Evolutionary conservation across 352 stramenopile genomes (phyloP).

Genomic region (Pythium plurisporium): DNA sequence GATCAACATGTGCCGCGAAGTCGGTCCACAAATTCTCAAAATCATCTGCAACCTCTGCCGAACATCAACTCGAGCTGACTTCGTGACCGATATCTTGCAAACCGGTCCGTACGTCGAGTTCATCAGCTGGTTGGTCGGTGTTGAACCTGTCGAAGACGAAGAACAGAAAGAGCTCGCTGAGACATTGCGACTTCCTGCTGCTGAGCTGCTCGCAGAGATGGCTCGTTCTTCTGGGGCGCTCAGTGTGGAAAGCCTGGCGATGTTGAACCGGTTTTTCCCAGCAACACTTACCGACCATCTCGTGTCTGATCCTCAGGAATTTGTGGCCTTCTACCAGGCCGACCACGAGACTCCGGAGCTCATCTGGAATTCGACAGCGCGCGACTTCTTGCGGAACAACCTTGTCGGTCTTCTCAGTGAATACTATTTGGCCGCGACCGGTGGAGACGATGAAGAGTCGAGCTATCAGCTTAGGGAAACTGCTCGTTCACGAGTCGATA

Average conservation of each 20-base stretch:
- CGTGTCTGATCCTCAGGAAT: conserved; percentile 41
- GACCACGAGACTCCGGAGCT: conserved; percentile 92
- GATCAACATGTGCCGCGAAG: conserved; percentile 50
- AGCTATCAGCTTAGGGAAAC: conserved; percentile 2
- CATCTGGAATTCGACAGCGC: conserved; percentile 91
- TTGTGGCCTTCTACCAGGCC: conserved; percentile 65
- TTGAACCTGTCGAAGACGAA: conserved; percentile 60
- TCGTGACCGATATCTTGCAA: conserved; percentile 59
- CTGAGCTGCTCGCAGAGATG: conserved; percentile 64
- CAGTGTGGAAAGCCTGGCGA: conserved; percentile 44
- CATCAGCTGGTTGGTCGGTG: conserved; percentile 64
- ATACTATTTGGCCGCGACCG: conserved; percentile 40
- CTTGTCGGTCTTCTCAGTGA: conserved; percentile 73
- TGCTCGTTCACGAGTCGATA: conserved; percentile 40
- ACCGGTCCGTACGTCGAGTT: conserved; percentile 75
- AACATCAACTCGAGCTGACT: conserved; percentile 39
- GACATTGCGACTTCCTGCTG: conserved; percentile 48
- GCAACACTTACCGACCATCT: conserved; percentile 55
- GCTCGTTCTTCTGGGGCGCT: conserved; percentile 36
- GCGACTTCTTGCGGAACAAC: conserved; percentile 72
- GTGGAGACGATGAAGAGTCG: conserved; percentile 12
- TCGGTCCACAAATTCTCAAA: conserved; percentile 44
- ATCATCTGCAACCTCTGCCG: conserved; percentile 70
- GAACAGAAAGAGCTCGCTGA: conserved; percentile 56
- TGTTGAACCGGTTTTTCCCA: conserved; percentile 70